A percentile compares a stretch with the other conserved stretches of the same genome.
These are phyloP conservation scores for Leccinum aurantiacum DNA, from an alignment of 768 basidiomycete genomes.

Conservation along the genomic window DNA sequence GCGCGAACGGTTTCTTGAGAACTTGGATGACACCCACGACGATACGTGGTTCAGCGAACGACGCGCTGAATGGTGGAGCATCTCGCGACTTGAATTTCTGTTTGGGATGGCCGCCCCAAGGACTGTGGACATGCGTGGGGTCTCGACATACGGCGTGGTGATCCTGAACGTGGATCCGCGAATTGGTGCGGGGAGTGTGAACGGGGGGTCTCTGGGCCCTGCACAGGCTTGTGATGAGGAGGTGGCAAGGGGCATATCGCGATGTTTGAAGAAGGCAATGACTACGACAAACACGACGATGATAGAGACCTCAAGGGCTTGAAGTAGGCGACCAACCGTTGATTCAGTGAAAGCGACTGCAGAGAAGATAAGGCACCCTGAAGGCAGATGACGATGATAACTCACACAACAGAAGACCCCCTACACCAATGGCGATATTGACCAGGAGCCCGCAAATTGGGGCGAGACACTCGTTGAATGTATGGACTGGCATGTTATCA, in stretches of 20 bases:
- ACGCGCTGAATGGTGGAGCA: constrained; percentile 16
- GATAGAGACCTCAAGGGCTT: constrained; percentile 62
- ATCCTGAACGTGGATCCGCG: constrained; percentile 30
- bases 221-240: background rate
- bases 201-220: background rate
- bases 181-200: constrained; percentile 26
- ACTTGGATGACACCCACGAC: constrained; percentile 39
- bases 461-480: constrained; percentile 46
- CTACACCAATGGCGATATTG: constrained; percentile 52
- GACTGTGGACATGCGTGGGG: constrained; percentile 28
- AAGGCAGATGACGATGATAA: constrained; percentile 14
- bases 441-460: constrained; percentile 54
- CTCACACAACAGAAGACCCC: constrained; percentile 59
- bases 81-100: constrained; percentile 13
- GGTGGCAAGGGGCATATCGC: constrained; percentile 1
- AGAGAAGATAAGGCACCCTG: constrained; percentile 10
- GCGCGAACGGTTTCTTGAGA: constrained; percentile 27
- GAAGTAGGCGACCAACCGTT: constrained; percentile 63
- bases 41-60: constrained; percentile 33
- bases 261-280: constrained; percentile 36
- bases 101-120: constrained; percentile 4
- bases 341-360: constrained; percentile 71
- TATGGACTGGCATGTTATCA: constrained; percentile 39
- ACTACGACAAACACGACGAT: constrained; percentile 59
- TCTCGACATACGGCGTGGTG: constrained; percentile 22